phyloP scores from a whole-genome alignment of 179 eudicot genomes.

The Silene vulgaris region DNA sequence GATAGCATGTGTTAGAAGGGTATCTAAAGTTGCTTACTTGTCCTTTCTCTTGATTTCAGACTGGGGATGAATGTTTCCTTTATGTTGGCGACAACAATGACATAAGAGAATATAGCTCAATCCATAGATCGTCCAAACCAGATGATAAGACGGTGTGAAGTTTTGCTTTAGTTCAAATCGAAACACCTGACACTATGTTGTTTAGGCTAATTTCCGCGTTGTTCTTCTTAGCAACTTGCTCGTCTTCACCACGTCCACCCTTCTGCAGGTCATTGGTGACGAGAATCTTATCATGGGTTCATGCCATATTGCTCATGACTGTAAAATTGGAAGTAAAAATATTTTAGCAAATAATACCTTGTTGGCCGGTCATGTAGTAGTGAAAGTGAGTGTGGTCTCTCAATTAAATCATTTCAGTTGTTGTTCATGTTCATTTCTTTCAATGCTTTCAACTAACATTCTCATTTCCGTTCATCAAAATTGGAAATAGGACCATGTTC shows the following conservation, averaged over 20 bases:
- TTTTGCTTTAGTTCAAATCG: slow-evolving; percentile 1
- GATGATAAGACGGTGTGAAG: slow-evolving; percentile 64
- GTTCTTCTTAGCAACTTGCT: not conserved
- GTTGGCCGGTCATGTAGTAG: slow-evolving; percentile 80
- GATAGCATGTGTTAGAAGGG: not conserved
- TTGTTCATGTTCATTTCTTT: not conserved
- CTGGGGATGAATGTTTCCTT: slow-evolving; percentile 75
- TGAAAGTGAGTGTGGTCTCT: slow-evolving; percentile 52
- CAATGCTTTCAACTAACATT: not conserved
- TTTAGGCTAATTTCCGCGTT: not conserved
- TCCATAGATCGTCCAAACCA: slow-evolving; percentile 81
- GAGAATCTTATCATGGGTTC: slow-evolving; percentile 91
- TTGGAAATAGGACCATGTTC: slow-evolving; percentile 59
- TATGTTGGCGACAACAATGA: slow-evolving; percentile 87
- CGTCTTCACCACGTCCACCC: slow-evolving; percentile 2
- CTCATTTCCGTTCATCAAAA: slow-evolving; percentile 14
- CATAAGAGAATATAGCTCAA: slow-evolving; percentile 79
- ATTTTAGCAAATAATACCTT: slow-evolving; percentile 84
- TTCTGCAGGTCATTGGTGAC: slow-evolving; percentile 68
- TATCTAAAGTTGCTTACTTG: slow-evolving; percentile 4
- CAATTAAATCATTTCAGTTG: not conserved
- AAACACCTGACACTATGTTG: too few relatives aligned
- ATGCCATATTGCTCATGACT: slow-evolving; percentile 94
- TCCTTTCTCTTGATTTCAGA: slow-evolving; percentile 36
- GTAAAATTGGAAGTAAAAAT: slow-evolving; percentile 80